A percentile compares a stretch with the other conserved stretches of the same genome.
These are phyloP conservation scores for Trametes hirsuta DNA, from an alignment of 1,284 basidiomycete genomes.

Conservation along the genomic window DNA sequence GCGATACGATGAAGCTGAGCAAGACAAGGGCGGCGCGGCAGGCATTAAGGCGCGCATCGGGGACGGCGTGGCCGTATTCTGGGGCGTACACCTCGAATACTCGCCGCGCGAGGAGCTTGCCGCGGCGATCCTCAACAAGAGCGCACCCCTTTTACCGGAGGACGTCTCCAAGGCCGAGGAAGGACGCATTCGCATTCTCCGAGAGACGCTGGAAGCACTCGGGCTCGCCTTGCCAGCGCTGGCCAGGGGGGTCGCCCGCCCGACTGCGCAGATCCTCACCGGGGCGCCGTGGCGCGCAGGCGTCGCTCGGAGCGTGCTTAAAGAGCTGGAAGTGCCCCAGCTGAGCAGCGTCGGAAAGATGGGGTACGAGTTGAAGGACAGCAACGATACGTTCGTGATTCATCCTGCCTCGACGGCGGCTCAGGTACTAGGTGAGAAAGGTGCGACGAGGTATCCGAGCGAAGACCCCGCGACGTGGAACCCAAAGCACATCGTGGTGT, in stretches of 20 bases:
- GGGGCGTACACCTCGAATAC: constrained; percentile 69
- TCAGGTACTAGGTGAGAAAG: constrained; percentile 40
- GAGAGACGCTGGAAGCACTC: constrained; percentile 47
- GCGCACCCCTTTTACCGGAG: constrained; percentile 34
- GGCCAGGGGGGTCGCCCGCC: constrained; percentile 29
- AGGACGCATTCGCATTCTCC: constrained; percentile 42
- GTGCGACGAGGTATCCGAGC: background rate
- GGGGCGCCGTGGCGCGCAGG: constrained; percentile 16
- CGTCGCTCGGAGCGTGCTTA: constrained; percentile 24
- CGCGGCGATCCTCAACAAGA: constrained; percentile 38
- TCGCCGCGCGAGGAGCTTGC: constrained; percentile 49
- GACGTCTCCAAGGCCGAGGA: constrained; percentile 42
- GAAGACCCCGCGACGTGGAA: constrained; percentile 40
- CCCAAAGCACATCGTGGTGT: constrained; percentile 53
- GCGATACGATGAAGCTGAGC: constrained; percentile 28
- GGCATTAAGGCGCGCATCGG: constrained; percentile 55
- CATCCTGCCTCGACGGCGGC: constrained; percentile 43
- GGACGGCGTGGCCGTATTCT: constrained; percentile 60
- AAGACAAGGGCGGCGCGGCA: constrained; percentile 42
- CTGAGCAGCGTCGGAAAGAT: constrained; percentile 28
- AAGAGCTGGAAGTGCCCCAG: constrained; percentile 39
- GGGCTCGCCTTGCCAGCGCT: constrained; percentile 48
- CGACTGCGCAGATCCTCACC: constrained; percentile 57
- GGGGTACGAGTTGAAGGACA: constrained; percentile 52
- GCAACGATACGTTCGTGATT: constrained; percentile 70